Conservation (phyloP, 331 rosid species). For the Erythrophleum ivorense region DNA sequence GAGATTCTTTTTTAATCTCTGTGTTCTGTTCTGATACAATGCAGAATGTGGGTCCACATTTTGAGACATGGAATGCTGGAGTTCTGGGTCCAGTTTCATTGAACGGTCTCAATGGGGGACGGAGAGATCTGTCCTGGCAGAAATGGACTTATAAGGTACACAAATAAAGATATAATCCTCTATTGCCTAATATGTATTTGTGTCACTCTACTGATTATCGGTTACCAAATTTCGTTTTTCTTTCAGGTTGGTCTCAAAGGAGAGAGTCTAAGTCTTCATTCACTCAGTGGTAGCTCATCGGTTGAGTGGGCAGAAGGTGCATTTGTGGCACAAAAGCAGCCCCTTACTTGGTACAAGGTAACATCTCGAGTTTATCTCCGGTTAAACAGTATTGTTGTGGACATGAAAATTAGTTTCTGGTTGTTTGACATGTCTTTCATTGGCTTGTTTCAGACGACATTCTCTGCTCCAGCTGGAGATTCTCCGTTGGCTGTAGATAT, state of each 20-base stretch:
- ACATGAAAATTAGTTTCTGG: no score
- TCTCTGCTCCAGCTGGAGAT: neutral
- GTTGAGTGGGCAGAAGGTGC: slow-evolving; percentile 76
- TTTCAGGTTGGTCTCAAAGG: slow-evolving; percentile 91
- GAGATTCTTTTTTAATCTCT: no score
- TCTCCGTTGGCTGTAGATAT: neutral
- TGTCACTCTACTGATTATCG: no score
- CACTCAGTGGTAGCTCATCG: slow-evolving; percentile 74
- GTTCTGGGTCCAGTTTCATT: neutral
- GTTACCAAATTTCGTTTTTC: no score
- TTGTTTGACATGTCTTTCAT: no score
- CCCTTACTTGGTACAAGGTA: neutral
- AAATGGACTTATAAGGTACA: neutral
- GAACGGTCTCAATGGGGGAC: neutral
- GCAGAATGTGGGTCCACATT: neutral
- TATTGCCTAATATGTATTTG: no score
- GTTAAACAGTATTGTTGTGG: no score
- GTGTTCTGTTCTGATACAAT: no score
- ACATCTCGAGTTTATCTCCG: no score
- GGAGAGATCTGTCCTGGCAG: neutral
- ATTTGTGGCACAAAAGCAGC: neutral
- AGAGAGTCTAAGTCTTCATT: slow-evolving; percentile 82
- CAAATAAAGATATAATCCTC: no score
- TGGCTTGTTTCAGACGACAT: neutral
- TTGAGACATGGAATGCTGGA: neutral